phyloP scores from a whole-genome alignment of 2,329 filamentous ascomycete species.

The Grosmannia penicillata region DNA sequence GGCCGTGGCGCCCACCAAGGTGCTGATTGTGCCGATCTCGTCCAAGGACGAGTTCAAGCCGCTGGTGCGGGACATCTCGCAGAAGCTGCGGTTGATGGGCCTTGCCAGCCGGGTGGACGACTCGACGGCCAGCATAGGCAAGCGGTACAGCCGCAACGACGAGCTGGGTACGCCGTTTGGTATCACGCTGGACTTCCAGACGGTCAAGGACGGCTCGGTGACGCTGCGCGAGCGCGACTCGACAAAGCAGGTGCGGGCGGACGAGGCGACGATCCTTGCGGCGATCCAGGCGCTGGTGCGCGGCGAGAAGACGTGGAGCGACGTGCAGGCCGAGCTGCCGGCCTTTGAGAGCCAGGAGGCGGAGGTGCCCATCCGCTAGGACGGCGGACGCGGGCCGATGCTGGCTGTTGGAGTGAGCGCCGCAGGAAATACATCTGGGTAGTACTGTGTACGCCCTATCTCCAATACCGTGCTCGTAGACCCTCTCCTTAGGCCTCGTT shows the following conservation, averaged over 20 bases:
- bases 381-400: too few relatives aligned
- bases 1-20: slow-evolving; percentile 82
- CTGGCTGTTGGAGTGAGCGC: too few relatives aligned
- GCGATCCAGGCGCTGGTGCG: slow-evolving; percentile 45
- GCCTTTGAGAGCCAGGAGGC: slow-evolving; percentile 68
- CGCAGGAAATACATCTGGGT: too few relatives aligned
- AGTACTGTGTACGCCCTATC: too few relatives aligned
- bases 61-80: slow-evolving; percentile 56
- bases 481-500: too few relatives aligned
- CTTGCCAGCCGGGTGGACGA: slow-evolving; percentile 81
- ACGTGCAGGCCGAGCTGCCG: slow-evolving; percentile 65
- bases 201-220: slow-evolving; percentile 69
- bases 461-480: too few relatives aligned
- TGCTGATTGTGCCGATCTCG: slow-evolving; percentile 80
- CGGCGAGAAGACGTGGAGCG: slow-evolving; percentile 42
- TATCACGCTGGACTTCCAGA: slow-evolving; percentile 93
- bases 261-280: slow-evolving; percentile 62
- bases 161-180: slow-evolving; percentile 90
- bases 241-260: slow-evolving; percentile 78
- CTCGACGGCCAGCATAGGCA: slow-evolving; percentile 82
- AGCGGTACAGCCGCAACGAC: slow-evolving; percentile 88
- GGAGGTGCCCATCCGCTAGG: slow-evolving; percentile 7
- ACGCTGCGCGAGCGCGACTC: slow-evolving; percentile 85
- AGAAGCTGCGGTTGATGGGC: slow-evolving; percentile 59
- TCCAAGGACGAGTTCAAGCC: slow-evolving; percentile 68